Conservation (phyloP, 768 basidiomycete genomes). For the Lactarius quietus region DNA sequence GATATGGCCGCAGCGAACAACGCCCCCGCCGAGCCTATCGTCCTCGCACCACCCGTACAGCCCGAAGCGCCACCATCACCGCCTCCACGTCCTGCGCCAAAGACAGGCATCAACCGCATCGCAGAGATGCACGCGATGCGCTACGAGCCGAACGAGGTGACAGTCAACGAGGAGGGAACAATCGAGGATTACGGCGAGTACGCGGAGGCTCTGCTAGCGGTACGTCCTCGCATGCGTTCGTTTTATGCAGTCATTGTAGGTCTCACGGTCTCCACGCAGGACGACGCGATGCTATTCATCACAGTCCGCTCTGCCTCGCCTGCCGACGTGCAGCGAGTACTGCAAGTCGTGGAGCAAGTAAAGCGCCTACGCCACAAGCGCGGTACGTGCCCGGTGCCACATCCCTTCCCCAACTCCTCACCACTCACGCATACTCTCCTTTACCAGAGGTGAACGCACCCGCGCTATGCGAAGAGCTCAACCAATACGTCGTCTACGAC, state of each 20-base stretch:
- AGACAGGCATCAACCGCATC: conserved; percentile 64
- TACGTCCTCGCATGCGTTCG: conserved; percentile 31
- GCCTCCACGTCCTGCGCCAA: conserved; percentile 61
- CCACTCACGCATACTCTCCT: neutral
- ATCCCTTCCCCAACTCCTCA: too few species aligned
- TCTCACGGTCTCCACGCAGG: conserved; percentile 38
- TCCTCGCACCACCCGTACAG: neutral
- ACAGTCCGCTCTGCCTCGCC: conserved; percentile 62
- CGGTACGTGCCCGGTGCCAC: conserved; percentile 48
- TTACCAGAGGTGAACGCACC: conserved; percentile 31
- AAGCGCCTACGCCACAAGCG: conserved; percentile 76
- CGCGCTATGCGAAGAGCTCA: conserved; percentile 51
- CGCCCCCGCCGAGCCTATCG: conserved; percentile 22
- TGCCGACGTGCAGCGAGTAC: conserved; percentile 69
- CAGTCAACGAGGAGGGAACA: conserved; percentile 60
- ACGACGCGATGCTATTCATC: conserved; percentile 78
- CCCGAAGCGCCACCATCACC: conserved; percentile 37
- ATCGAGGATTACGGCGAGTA: conserved; percentile 67
- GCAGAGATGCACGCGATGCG: conserved; percentile 64
- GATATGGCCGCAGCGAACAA: conserved; percentile 62
- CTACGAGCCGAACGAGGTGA: conserved; percentile 74
- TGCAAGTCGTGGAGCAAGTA: conserved; percentile 75
- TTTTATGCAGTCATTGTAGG: too few species aligned
- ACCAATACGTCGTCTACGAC: conserved; percentile 78
- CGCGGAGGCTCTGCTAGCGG: conserved; percentile 60